These are phyloP conservation scores for Crithidia mellificae DNA, from an alignment of 208 protist genomes.

Conservation along the genomic window DNA sequence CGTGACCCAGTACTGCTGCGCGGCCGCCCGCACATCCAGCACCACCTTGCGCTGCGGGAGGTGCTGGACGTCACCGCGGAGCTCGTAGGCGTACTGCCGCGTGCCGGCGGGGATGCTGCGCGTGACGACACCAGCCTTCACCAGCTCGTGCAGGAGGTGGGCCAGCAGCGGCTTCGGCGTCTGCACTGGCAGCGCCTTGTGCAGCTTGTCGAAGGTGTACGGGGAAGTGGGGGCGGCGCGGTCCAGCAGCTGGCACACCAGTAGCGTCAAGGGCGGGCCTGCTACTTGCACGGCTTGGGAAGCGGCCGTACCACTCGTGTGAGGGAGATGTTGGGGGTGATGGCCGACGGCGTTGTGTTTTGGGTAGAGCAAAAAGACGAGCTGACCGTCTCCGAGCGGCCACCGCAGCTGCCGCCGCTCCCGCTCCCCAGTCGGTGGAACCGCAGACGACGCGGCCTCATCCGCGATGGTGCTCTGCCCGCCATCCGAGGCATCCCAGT, in stretches of 20 bases:
- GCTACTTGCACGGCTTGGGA: slow-evolving; percentile 33
- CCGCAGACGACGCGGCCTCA: slow-evolving; percentile 17
- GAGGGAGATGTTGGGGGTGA: no score
- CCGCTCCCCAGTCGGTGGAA: slow-evolving; percentile 19
- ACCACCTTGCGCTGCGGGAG: slow-evolving; percentile 43
- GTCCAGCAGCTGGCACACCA: slow-evolving; percentile 63
- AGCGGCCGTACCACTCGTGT: background rate
- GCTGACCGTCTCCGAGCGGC: slow-evolving; percentile 38
- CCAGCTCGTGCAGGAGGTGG: slow-evolving; percentile 49
- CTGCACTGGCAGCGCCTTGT: slow-evolving; percentile 40
- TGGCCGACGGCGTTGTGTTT: slow-evolving; percentile 8
- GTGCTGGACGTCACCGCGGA: slow-evolving; percentile 36
- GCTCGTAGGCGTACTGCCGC: slow-evolving; percentile 42
- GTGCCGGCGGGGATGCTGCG: slow-evolving; percentile 34
- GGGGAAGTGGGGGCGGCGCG: slow-evolving; percentile 11
- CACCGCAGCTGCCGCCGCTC: slow-evolving; percentile 39
- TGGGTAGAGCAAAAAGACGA: slow-evolving; percentile 43
- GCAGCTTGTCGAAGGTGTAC: slow-evolving; percentile 50
- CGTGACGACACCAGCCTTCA: slow-evolving; percentile 51
- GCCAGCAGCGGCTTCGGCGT: slow-evolving; percentile 56
- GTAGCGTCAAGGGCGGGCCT: slow-evolving; percentile 50
- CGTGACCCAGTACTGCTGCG: slow-evolving; percentile 37
- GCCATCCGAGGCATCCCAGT: slow-evolving; percentile 23
- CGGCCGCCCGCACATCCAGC: slow-evolving; percentile 43
- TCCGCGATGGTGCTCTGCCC: slow-evolving; percentile 22